A percentile compares a stretch with the other conserved stretches of the same genome.
These are phyloP conservation scores for Myriangium duriaei DNA, from an alignment of 2,329 filamentous ascomycete species.

Conservation along the genomic window DNA sequence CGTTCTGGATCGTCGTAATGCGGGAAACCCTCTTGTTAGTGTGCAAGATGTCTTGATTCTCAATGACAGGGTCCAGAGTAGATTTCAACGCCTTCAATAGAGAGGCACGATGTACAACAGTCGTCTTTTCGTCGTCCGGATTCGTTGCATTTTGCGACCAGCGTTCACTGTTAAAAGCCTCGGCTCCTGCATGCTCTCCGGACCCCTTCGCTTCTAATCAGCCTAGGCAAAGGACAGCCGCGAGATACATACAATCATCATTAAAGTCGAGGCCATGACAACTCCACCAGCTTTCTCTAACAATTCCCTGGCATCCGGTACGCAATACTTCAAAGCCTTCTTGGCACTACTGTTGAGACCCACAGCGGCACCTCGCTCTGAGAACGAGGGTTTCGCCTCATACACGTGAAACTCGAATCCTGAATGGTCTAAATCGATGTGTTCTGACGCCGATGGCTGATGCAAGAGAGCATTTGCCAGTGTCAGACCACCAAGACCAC, in stretches of 20 bases:
- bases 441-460: background rate
- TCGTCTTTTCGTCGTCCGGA: too few species aligned
- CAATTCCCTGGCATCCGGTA: background rate
- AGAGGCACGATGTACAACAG: background rate
- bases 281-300: background rate
- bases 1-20: background rate
- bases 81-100: background rate
- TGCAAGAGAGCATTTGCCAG: slow-evolving; percentile 36
- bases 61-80: background rate
- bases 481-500: slow-evolving; percentile 29
- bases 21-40: background rate
- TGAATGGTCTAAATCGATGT: background rate
- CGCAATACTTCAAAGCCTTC: background rate
- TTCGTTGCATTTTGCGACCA: background rate
- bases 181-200: background rate
- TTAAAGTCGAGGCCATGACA: background rate
- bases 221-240: background rate
- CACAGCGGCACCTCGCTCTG: background rate
- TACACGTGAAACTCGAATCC: background rate
- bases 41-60: background rate
- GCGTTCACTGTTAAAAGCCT: background rate
- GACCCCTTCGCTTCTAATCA: background rate
- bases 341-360: background rate
- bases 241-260: background rate
- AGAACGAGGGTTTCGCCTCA: background rate